phyloP scores from a whole-genome alignment of 768 basidiomycete genomes.

The Russula sp. region DNA sequence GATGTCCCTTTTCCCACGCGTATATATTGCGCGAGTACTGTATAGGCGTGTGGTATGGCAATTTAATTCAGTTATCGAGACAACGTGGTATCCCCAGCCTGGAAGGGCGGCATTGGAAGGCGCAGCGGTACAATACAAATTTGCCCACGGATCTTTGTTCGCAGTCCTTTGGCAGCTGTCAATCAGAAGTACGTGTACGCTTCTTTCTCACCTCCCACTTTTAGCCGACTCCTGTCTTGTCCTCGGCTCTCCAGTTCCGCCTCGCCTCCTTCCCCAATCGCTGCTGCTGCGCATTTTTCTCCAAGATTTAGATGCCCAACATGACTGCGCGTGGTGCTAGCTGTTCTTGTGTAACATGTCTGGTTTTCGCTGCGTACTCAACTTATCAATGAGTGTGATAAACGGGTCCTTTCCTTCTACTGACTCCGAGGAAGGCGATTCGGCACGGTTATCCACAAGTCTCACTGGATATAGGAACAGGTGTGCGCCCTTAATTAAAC shows the following conservation, averaged over 20 bases:
- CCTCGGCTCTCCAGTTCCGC: not conserved
- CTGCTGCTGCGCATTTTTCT: not conserved
- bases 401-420: conserved; percentile 1
- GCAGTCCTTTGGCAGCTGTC: conserved; percentile 8
- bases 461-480: not conserved
- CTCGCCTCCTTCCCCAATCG: not conserved
- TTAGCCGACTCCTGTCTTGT: not conserved
- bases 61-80: not conserved
- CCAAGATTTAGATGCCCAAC: not conserved
- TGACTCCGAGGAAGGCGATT: conserved; percentile 2
- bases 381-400: conserved; percentile 1
- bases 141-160: not conserved
- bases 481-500: conserved; percentile 11
- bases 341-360: not conserved
- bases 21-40: not conserved
- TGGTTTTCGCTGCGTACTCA: not conserved
- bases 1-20: not conserved
- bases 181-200: not conserved
- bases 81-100: not conserved
- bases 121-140: not conserved
- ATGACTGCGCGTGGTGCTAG: not conserved
- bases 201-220: conserved; percentile 9
- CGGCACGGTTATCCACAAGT: not conserved
- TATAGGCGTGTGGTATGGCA: not conserved
- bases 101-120: not conserved